These are phyloP conservation scores for Macrotyloma uniflorum DNA, from an alignment of 306 rosid species.

Conservation along the genomic window DNA sequence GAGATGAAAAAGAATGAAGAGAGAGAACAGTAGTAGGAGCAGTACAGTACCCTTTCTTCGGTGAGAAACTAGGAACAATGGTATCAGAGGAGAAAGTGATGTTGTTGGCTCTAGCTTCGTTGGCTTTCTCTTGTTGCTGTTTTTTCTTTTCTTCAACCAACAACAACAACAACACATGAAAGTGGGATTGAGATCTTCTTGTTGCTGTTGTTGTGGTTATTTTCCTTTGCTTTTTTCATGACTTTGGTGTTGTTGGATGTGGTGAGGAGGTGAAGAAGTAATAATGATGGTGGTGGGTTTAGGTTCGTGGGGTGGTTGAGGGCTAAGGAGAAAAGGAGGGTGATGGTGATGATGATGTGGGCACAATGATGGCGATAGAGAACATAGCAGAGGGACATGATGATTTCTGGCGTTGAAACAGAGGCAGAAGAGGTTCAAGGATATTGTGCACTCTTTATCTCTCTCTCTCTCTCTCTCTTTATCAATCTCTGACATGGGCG, in stretches of 20 bases:
- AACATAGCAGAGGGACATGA: conserved; percentile 57
- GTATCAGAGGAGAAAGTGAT: neutral
- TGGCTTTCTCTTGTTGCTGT: neutral
- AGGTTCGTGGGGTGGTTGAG: conserved; percentile 54
- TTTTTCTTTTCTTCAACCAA: neutral
- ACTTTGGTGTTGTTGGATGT: neutral
- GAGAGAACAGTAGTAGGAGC: neutral
- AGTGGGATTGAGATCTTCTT: neutral
- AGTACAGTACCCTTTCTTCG: conserved; percentile 16
- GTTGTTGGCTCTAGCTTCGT: neutral
- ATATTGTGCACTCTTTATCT: conserved; percentile 28
- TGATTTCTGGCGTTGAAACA: conserved; percentile 59
- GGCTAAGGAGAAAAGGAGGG: conserved; percentile 35
- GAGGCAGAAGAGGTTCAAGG: conserved; percentile 41
- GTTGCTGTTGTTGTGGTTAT: no score
- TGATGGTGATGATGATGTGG: conserved; percentile 42
- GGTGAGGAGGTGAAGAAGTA: neutral
- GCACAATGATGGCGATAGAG: conserved; percentile 77
- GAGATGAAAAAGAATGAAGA: neutral
- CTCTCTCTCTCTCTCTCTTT: neutral
- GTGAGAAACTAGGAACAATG: conserved; percentile 9
- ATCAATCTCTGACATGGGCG: conserved; percentile 30
- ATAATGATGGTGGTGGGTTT: conserved; percentile 59
- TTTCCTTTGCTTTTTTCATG: neutral
- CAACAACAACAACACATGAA: neutral